These are phyloP conservation scores for Perkinsus marinus DNA, from an alignment of 169 alveolate species.

Conservation along the genomic window DNA sequence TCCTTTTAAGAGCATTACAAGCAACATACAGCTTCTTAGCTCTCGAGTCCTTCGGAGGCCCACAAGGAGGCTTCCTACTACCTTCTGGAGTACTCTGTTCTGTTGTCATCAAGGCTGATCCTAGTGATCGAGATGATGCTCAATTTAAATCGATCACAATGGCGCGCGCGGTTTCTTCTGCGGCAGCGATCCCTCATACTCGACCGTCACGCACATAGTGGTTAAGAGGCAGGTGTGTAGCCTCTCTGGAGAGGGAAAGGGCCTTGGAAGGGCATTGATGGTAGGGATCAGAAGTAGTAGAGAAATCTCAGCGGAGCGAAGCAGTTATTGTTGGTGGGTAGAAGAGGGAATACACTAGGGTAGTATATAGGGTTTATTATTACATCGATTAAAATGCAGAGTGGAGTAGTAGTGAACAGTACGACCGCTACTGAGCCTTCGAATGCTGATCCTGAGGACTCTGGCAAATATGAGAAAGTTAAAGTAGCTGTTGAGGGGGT, in stretches of 20 bases:
- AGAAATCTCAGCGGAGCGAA: too few relatives aligned
- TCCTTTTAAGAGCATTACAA: background rate
- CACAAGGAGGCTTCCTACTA: background rate
- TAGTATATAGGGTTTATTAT: too few relatives aligned
- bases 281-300: too few relatives aligned
- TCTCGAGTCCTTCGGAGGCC: background rate
- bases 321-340: too few relatives aligned
- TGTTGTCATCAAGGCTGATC: background rate
- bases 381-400: too few relatives aligned
- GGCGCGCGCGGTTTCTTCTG: too few relatives aligned
- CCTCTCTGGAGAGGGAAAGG: too few relatives aligned
- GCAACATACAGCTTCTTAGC: background rate
- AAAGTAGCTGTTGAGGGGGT: background rate
- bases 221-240: too few relatives aligned
- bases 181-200: background rate
- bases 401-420: too few relatives aligned
- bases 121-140: background rate
- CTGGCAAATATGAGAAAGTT: background rate
- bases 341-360: too few relatives aligned
- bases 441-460: background rate
- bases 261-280: too few relatives aligned
- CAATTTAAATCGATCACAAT: background rate
- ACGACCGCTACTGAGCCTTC: too few relatives aligned
- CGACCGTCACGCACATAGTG: background rate
- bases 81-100: background rate